phyloP scores from a whole-genome alignment of 306 rosid genomes.

The Cicer chorassanicum region DNA sequence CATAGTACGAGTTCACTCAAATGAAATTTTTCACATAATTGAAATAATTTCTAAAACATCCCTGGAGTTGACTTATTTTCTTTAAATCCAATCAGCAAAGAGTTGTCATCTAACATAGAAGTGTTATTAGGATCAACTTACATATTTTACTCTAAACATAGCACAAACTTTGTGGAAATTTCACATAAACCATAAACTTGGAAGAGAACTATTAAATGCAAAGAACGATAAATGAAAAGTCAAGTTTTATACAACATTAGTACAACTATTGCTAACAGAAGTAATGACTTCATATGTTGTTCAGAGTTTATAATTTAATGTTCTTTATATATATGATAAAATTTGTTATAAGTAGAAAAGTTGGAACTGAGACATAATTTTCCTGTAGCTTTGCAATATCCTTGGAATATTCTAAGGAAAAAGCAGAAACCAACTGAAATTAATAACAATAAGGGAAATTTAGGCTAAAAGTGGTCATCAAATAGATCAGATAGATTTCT shows the following conservation, averaged over 20 bases:
- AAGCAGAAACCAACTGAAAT: neutral
- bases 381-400: neutral
- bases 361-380: neutral
- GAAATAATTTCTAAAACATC: neutral
- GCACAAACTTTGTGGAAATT: neutral
- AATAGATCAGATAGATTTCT: slow-evolving; percentile 13
- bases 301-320: neutral
- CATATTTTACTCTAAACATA: neutral
- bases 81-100: neutral
- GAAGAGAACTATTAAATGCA: neutral
- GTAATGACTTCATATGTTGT: neutral
- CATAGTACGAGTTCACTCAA: neutral
- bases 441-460: neutral
- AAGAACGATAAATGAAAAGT: neutral
- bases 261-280: neutral
- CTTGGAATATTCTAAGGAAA: slow-evolving; percentile 2
- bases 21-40: neutral
- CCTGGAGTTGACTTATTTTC: neutral
- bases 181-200: neutral
- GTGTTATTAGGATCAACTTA: neutral
- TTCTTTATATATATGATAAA: neutral
- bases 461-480: neutral
- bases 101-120: neutral
- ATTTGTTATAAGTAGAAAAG: neutral
- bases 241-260: neutral